phyloP scores from a whole-genome alignment of 2,329 filamentous ascomycete species.

The Botryotinia convoluta region DNA sequence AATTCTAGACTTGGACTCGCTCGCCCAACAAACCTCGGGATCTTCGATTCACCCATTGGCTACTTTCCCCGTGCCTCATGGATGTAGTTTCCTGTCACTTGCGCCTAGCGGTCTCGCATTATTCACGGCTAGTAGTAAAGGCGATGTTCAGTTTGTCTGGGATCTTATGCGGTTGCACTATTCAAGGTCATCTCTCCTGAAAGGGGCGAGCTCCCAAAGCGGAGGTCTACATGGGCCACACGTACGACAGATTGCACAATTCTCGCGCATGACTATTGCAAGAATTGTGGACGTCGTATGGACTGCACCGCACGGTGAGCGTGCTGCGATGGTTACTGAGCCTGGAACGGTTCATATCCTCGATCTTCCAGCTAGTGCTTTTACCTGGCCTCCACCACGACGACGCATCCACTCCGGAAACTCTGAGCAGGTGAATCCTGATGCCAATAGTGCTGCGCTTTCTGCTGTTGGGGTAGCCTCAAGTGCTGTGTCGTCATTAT shows the following conservation, averaged over 20 bases:
- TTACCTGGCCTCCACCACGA: conserved; percentile 73
- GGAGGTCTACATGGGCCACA: conserved; percentile 46
- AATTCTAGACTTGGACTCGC: conserved; percentile 65
- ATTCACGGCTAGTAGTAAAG: conserved; percentile 77
- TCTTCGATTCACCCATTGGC: conserved; percentile 57
- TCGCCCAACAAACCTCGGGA: conserved; percentile 50
- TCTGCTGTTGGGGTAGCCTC: conserved; percentile 43
- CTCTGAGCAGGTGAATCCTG: conserved; percentile 29
- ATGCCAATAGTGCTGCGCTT: conserved; percentile 47
- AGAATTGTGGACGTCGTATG: conserved; percentile 88
- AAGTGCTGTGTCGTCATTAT: conserved; percentile 37
- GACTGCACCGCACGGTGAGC: conserved; percentile 77
- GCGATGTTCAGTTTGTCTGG: conserved; percentile 82
- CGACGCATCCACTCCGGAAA: conserved; percentile 38
- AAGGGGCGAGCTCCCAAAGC: conserved; percentile 46
- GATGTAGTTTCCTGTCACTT: conserved; percentile 79
- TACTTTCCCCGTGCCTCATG: conserved; percentile 68
- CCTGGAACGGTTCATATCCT: conserved; percentile 94
- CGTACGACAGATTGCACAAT: conserved; percentile 83
- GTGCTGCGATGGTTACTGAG: conserved; percentile 85
- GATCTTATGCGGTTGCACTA: conserved; percentile 67
- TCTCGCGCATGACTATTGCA: conserved; percentile 87
- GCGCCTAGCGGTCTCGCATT: conserved; percentile 70
- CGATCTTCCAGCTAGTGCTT: conserved; percentile 77
- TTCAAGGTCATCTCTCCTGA: conserved; percentile 59